Conservation (phyloP, 2,329 filamentous ascomycete species). For the Colletotrichum noveboracense region DNA sequence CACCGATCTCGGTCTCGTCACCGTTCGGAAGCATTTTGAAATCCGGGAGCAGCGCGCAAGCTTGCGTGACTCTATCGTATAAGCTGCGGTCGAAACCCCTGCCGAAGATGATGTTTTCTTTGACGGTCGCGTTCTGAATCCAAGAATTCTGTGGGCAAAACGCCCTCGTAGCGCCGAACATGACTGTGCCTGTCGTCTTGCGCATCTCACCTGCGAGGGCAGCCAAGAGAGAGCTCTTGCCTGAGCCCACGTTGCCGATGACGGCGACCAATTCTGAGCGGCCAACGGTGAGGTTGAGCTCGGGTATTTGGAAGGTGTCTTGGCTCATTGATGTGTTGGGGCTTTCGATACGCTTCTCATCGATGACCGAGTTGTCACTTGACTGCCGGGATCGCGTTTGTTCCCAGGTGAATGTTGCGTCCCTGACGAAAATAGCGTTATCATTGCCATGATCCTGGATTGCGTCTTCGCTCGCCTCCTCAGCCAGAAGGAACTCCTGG, state of each 20-base stretch:
- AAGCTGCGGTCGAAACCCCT: slow-evolving; percentile 75
- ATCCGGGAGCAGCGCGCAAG: slow-evolving; percentile 84
- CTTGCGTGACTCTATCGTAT: slow-evolving; percentile 81
- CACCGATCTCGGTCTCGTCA: slow-evolving; percentile 90
- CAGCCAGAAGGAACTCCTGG: slow-evolving; percentile 83
- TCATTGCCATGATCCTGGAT: slow-evolving; percentile 59
- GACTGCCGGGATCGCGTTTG: slow-evolving; percentile 33
- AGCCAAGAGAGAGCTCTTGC: slow-evolving; percentile 87
- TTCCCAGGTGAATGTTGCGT: slow-evolving; percentile 90
- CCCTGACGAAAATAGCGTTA: slow-evolving; percentile 72
- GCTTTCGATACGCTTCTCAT: slow-evolving; percentile 45
- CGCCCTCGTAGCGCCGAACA: slow-evolving; percentile 78
- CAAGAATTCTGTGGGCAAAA: slow-evolving; percentile 97
- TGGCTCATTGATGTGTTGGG: background rate
- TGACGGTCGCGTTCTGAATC: slow-evolving; percentile 90
- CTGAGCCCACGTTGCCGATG: slow-evolving; percentile 84
- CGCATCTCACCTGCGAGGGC: slow-evolving; percentile 94
- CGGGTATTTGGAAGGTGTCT: slow-evolving; percentile 74
- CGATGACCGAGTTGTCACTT: slow-evolving; percentile 41
- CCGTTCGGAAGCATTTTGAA: slow-evolving; percentile 88
- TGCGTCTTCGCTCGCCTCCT: slow-evolving; percentile 82
- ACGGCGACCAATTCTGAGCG: slow-evolving; percentile 80
- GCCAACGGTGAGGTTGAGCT: slow-evolving; percentile 70
- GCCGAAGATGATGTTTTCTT: slow-evolving; percentile 89
- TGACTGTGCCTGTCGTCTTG: slow-evolving; percentile 74